Evolutionary conservation across 768 basidiomycete genomes (phyloP), one percentile per base, ranked within the genome.

Genomic region (Phylloporus rhodoxanthus): DNA sequence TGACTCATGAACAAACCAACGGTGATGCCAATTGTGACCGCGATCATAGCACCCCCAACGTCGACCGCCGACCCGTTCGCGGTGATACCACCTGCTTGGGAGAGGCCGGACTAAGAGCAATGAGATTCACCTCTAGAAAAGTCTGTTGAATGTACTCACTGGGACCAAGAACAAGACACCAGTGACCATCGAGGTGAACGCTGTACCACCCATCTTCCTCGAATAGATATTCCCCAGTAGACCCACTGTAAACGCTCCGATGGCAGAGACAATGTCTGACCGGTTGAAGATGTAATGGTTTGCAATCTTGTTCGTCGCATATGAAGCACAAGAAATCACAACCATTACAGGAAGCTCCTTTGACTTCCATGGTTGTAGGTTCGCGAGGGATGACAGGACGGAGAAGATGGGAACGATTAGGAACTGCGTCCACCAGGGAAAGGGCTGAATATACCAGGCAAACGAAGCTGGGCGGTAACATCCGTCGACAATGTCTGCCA

Each of bases 101-200:
- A 88, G 41, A 92, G 76, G 37, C 89, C 89, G 49, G 86, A 87
- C 87, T 90, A 55, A 42, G 37, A 41, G 28, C 7, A 40, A 20
- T 33, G 8, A 55, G 41, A 21, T 15, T 48, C 14, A 14, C 46
- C 25, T 50, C 8, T 41, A 20, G 36, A 36, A 38, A 36, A 15
- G 17, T n/a, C 15, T 10, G 7, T 54, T 15, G 19, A 11, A 49
- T 8, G 39, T 17, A 76, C 85, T 65, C 63, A 91, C 89, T 11
- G 91, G 91, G 21, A 93, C 88, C 52, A 92, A 71, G 68, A 93
- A 90, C 54, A 91, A 66, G 5, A 93, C 88, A 33, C 89, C 90
- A 21, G 90, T 87, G 34, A 91, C 87, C 91, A 93, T 93, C 2
- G 83, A 83, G 9, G 89, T 90, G 68, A 92, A 92, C 17, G 90